These are phyloP conservation scores for Penicillium desertorum DNA, from an alignment of 495 filamentous ascomycete species.

Conservation along the genomic window DNA sequence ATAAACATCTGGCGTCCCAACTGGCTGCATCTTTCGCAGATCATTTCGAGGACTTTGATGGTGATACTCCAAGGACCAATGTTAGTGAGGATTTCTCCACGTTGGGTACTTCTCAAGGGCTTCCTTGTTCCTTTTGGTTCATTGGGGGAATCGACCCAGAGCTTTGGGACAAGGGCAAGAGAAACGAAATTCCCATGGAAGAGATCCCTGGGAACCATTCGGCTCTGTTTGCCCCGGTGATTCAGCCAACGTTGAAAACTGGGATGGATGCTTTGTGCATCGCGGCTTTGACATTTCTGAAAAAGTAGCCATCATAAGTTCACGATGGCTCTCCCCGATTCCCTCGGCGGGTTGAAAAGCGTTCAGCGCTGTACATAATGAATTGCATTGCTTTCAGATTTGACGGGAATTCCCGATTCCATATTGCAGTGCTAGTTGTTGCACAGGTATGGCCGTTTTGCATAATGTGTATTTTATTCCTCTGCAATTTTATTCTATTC, in stretches of 20 bases:
- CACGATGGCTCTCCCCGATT: not conserved
- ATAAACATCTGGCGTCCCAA: constrained; percentile 26
- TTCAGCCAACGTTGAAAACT: constrained; percentile 59
- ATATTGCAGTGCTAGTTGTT: not conserved
- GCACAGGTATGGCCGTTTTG: not conserved
- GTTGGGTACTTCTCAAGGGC: constrained; percentile 35
- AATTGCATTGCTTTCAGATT: not conserved
- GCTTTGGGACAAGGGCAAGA: constrained; percentile 44
- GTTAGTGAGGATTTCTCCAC: constrained; percentile 50
- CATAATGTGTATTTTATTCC: not conserved
- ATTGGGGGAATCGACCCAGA: constrained; percentile 44
- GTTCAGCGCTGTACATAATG: not conserved
- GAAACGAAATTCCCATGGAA: constrained; percentile 16
- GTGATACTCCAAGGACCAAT: constrained; percentile 35
- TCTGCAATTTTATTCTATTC: not conserved
- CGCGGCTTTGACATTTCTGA: constrained; percentile 53
- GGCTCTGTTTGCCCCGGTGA: constrained; percentile 58
- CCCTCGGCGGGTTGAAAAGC: not conserved
- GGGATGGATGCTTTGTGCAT: constrained; percentile 58
- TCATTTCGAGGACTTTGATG: constrained; percentile 46
- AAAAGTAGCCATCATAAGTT: constrained; percentile 8
- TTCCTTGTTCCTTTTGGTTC: constrained; percentile 50
- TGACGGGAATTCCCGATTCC: not conserved
- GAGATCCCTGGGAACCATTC: constrained; percentile 58
- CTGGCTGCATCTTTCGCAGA: constrained; percentile 36